A percentile compares a stretch with the other conserved stretches of the same genome.
Evolutionary conservation across 768 basidiomycete species (phyloP).

Genomic region (Auricularia heimuer): DNA sequence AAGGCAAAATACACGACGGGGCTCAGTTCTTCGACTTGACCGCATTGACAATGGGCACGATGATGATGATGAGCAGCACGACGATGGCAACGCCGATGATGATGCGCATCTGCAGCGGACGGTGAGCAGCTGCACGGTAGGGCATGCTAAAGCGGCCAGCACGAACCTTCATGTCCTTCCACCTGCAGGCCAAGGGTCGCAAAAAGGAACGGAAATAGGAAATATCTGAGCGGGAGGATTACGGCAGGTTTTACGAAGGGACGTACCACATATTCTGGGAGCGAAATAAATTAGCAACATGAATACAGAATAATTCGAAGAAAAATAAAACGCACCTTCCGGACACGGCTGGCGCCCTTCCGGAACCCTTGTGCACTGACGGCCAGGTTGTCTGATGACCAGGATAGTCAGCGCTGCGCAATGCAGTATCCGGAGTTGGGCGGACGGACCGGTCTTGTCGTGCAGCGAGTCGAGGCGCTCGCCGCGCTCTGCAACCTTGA

Average conservation of each 20-base stretch:
- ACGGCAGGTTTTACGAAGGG: constrained; percentile 21
- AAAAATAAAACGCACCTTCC: constrained; percentile 64
- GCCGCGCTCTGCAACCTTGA: constrained; percentile 89
- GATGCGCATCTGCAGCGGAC: constrained; percentile 73
- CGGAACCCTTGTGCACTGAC: constrained; percentile 99
- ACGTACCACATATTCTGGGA: constrained; percentile 77
- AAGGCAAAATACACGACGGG: neutral
- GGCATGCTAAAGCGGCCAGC: neutral
- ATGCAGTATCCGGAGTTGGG: neutral
- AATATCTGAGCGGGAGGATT: neutral
- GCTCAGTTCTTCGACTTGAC: constrained; percentile 32
- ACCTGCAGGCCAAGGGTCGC: constrained; percentile 38
- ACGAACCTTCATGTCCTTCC: constrained; percentile 94
- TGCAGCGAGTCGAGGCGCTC: constrained; percentile 89
- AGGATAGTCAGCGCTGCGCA: neutral
- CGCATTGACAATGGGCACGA: constrained; percentile 89
- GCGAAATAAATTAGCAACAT: constrained; percentile 23
- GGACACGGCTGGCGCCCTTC: constrained; percentile 90
- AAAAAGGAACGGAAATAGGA: constrained; percentile 5
- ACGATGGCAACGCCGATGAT: constrained; percentile 86
- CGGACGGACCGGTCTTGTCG: constrained; percentile 87
- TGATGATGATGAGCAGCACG: constrained; percentile 90
- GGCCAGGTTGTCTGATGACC: constrained; percentile 74
- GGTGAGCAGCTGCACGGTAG: constrained; percentile 8
- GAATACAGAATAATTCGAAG: neutral